Evolutionary conservation across 2,329 filamentous ascomycete genomes (phyloP), one percentile per base, ranked within the genome.

Genomic region (Ilyonectria robusta): DNA sequence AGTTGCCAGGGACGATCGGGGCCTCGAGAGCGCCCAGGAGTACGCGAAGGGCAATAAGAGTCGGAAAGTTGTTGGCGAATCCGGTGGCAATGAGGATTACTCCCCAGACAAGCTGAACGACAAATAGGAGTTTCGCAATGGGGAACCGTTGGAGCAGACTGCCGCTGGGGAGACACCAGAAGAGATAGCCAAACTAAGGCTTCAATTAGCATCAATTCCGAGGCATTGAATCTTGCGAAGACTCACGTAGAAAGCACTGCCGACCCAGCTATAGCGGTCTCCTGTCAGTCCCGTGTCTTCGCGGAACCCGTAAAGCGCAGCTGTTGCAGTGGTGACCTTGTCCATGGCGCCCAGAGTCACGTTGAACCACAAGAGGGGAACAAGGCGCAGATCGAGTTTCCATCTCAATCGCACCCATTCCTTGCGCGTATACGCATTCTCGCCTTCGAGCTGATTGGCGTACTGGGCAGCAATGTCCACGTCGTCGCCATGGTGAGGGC

Each of bases 101-200:
- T 4, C 77, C 76, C 77, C 77, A 79, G 44, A 77, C 33, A 4
- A 77, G 60, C 48, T 75, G 69, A 3, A 70, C 70, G 40, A 53
- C 62, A 21, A 65, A 73, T 50, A 81, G 70, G 26, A 77, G 72
- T 54, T 79, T 81, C 21, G 78, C 80, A 15, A 82, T 72, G 8
- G 80, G 79, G 42, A 81, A 75, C n/a, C 70, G 72, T 62, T 81
- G 79, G 15, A 81, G 69, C 0, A 81, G 63, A 26, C 65, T 70
- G 21, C 75, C 75, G n/a, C 72, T 74, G 15, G 78, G 79, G 9
- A 80, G 77, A 51, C 78, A 78, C 64, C 75, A 77, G 35, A 79
- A 57, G 23, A 81, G 70, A 55, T 82, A 81, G 21, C 79, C 78
- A 42, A 80, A 79, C 72, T 76, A 11, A 11, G 6, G 17, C 10